phyloP scores from a whole-genome alignment of 805 yeast species.

The Saccharomycopsis microspora region DNA sequence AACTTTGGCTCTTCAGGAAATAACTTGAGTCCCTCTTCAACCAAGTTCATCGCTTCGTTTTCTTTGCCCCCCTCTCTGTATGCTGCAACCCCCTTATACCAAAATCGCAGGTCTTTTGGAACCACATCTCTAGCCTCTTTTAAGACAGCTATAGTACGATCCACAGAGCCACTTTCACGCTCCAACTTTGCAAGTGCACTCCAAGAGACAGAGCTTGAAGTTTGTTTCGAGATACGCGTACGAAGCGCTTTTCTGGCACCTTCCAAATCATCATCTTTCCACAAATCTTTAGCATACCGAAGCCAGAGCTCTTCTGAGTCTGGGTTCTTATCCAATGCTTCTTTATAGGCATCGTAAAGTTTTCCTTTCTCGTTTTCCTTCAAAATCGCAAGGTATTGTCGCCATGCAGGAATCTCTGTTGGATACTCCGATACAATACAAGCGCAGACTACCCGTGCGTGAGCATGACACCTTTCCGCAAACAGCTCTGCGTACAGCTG shows the following conservation, averaged over 20 bases:
- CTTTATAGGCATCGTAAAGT: constrained; percentile 37
- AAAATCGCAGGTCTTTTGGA: constrained; percentile 34
- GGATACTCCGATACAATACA: constrained; percentile 27
- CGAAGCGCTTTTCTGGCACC: constrained; percentile 44
- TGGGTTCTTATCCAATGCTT: constrained; percentile 41
- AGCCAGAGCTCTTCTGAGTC: constrained; percentile 40
- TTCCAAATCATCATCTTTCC: constrained; percentile 37
- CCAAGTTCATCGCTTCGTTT: constrained; percentile 29
- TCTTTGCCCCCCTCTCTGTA: constrained; percentile 29
- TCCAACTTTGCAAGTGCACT: constrained; percentile 64
- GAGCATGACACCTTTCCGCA: constrained; percentile 13
- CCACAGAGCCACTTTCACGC: constrained; percentile 27
- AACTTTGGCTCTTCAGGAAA: constrained; percentile 43
- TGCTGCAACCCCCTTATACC: constrained; percentile 49
- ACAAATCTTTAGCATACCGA: constrained; percentile 63
- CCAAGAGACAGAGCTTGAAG: constrained; percentile 48
- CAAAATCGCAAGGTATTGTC: constrained; percentile 6
- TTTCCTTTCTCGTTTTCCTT: constrained; percentile 17
- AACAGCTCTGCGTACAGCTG: constrained; percentile 26
- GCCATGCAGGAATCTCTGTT: constrained; percentile 18
- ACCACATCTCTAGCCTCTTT: constrained; percentile 26
- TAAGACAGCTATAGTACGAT: constrained; percentile 27
- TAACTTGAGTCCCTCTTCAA: constrained; percentile 34
- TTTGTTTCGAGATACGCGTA: constrained; percentile 32
- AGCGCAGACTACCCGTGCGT: too few species aligned